Evolutionary conservation across 2,329 filamentous ascomycete genomes (phyloP).

Genomic region (Penicillium fuscoglaucum): DNA sequence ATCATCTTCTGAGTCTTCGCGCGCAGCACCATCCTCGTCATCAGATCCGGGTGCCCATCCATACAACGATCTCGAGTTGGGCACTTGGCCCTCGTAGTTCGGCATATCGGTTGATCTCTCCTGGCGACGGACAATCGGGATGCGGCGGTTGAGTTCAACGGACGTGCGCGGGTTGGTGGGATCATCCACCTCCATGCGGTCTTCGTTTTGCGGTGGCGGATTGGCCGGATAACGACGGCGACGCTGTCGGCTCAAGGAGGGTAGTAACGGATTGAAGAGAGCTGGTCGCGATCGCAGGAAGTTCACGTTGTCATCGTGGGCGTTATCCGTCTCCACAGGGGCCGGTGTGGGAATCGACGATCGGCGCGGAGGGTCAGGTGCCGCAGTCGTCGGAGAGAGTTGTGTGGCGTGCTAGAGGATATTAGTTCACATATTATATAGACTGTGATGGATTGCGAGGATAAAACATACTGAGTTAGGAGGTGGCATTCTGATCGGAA

Average conservation of each 20-base stretch:
- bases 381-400: slow-evolving; percentile 31
- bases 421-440: slow-evolving; percentile 1
- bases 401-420: slow-evolving; percentile 29
- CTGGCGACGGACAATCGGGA: slow-evolving; percentile 38
- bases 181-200: slow-evolving; percentile 42
- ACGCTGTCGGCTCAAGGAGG: slow-evolving; percentile 33
- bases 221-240: slow-evolving; percentile 33
- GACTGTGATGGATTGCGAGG: not conserved
- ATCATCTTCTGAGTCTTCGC: slow-evolving; percentile 33
- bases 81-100: slow-evolving; percentile 56
- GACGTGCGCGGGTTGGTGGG: slow-evolving; percentile 29
- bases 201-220: slow-evolving; percentile 28
- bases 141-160: slow-evolving; percentile 46
- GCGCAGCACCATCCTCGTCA: slow-evolving; percentile 30
- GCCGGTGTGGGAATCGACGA: slow-evolving; percentile 48
- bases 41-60: slow-evolving; percentile 59
- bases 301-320: slow-evolving; percentile 51
- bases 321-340: slow-evolving; percentile 48
- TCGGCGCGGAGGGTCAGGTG: slow-evolving; percentile 47
- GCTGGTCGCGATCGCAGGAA: slow-evolving; percentile 49
- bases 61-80: slow-evolving; percentile 57
- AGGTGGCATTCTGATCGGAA: slow-evolving; percentile 29
- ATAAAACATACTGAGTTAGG: slow-evolving; percentile 45
- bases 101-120: slow-evolving; percentile 48
- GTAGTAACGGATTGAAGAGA: slow-evolving; percentile 26